These are phyloP conservation scores for Arachis hypogaea DNA, from an alignment of 306 rosid species.

Conservation along the genomic window DNA sequence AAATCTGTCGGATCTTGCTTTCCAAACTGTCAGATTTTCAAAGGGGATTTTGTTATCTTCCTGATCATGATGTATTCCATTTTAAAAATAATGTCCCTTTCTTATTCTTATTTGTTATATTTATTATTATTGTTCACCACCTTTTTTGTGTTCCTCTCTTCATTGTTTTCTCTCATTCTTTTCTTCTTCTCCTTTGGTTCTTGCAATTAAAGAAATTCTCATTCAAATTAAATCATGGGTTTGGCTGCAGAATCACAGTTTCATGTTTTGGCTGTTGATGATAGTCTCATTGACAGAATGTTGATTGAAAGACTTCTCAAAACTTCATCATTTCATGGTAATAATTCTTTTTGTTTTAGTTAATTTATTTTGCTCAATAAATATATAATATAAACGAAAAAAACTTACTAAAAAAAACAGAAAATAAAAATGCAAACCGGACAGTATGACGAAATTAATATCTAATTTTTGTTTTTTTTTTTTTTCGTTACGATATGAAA, in stretches of 20 bases:
- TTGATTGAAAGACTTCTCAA: conserved; percentile 84
- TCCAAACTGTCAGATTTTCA: conserved; percentile 79
- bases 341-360: neutral
- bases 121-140: neutral
- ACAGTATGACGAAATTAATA: neutral
- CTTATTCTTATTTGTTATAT: neutral
- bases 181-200: conserved; percentile 6
- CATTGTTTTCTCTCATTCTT: neutral
- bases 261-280: conserved; percentile 93
- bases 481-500: conserved; percentile 27
- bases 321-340: conserved; percentile 87
- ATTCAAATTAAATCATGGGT: conserved; percentile 49
- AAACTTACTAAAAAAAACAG: too few relatives aligned
- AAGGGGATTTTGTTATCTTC: conserved; percentile 52
- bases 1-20: conserved; percentile 80
- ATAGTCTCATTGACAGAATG: conserved; percentile 74
- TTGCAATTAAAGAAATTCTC: neutral
- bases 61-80: conserved; percentile 48
- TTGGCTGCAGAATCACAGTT: conserved; percentile 58
- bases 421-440: too few relatives aligned
- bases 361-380: neutral
- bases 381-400: neutral
- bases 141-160: conserved; percentile 6
- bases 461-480: conserved; percentile 35
- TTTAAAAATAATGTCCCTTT: conserved; percentile 49